Evolutionary conservation across 2,329 filamentous ascomycete species (phyloP).

Genomic region (Cladophialophora chaetospira): DNA sequence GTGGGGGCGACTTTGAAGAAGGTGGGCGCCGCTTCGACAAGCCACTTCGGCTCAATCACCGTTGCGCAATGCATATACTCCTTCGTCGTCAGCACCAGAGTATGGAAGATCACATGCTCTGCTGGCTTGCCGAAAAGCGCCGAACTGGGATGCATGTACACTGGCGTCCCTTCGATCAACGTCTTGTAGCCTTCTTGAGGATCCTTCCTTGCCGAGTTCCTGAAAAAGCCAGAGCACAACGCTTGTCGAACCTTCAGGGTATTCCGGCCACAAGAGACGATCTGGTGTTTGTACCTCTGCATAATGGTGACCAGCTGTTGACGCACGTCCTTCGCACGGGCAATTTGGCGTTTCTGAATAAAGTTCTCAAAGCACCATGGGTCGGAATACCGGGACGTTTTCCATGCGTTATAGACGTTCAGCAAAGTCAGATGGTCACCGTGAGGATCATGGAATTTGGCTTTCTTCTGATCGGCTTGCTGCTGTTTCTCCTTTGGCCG

Average conservation of each 20-base stretch:
- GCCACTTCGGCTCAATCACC: conserved; percentile 87
- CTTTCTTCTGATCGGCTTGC: conserved; percentile 95
- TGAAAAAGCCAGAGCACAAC: conserved; percentile 91
- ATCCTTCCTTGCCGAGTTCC: conserved; percentile 91
- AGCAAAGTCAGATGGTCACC: conserved; percentile 93
- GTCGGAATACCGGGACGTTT: conserved; percentile 74
- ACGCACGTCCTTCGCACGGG: conserved; percentile 85
- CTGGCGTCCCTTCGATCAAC: conserved; percentile 88
- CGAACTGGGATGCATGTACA: conserved; percentile 90
- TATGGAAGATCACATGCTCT: conserved; percentile 93
- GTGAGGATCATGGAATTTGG: conserved; percentile 93
- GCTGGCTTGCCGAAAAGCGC: conserved; percentile 93
- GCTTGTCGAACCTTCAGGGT: conserved; percentile 86
- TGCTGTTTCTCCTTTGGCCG: conserved; percentile 96
- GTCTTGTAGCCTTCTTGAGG: conserved; percentile 98
- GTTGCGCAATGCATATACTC: conserved; percentile 98
- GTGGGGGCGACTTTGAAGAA: conserved; percentile 97
- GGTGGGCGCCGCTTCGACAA: conserved; percentile 94
- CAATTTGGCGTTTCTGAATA: conserved; percentile 87
- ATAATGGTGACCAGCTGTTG: conserved; percentile 93
- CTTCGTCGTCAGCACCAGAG: conserved; percentile 60
- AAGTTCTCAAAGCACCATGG: conserved; percentile 99
- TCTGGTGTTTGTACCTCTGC: conserved; percentile 80
- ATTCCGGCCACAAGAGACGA: conserved; percentile 83
- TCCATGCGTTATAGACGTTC: conserved; percentile 98